Conservation (phyloP, 768 basidiomycete genomes). For the Austroboletus eburneus region DNA sequence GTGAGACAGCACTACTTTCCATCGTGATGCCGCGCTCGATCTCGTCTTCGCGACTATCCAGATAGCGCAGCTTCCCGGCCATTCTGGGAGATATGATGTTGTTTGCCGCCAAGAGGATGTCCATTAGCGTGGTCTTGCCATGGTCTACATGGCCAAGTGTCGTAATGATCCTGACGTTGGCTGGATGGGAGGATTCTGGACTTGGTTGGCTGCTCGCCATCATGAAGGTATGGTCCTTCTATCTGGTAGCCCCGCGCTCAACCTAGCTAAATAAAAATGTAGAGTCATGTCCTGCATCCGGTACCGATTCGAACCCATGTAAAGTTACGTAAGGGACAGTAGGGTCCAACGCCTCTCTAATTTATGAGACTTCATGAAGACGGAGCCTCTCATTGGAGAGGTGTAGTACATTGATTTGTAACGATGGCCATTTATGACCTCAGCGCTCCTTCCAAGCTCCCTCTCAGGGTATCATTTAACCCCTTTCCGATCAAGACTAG, state of each 20-base stretch:
- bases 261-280: too few species aligned
- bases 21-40: constrained; percentile 98
- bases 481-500: constrained; percentile 87
- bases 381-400: too few species aligned
- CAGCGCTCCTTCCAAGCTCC: constrained; percentile 47
- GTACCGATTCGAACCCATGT: too few species aligned
- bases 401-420: background rate
- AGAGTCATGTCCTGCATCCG: too few species aligned
- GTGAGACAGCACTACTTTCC: constrained; percentile 94
- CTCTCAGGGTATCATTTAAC: constrained; percentile 50
- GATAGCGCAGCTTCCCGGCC: constrained; percentile 94
- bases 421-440: background rate
- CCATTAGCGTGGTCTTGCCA: constrained; percentile 95
- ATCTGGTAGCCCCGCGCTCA: background rate
- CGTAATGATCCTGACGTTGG: constrained; percentile 71
- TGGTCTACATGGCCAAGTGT: constrained; percentile 92
- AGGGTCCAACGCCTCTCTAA: too few species aligned
- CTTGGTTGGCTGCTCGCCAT: constrained; percentile 21
- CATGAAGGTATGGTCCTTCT: constrained; percentile 3
- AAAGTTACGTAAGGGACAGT: too few species aligned
- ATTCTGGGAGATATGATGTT: constrained; percentile 93
- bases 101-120: constrained; percentile 92
- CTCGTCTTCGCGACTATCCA: constrained; percentile 95
- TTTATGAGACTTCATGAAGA: too few species aligned
- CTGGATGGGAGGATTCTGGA: constrained; percentile 27